phyloP scores from a whole-genome alignment of 306 rosid genomes.

The Glycine latifolia region DNA sequence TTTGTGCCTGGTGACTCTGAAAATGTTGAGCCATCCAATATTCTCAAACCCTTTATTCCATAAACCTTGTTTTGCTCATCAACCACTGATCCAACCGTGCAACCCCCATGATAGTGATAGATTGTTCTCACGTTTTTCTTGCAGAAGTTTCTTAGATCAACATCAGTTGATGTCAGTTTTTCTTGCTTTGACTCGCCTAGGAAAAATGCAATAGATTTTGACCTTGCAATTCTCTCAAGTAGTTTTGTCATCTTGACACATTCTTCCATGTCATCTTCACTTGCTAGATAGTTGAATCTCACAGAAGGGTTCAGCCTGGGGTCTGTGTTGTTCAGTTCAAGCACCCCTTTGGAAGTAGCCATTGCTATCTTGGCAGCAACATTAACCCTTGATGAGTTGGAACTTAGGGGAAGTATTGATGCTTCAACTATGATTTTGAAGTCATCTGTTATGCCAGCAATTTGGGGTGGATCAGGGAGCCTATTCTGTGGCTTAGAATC shows the following conservation, averaged over 20 bases:
- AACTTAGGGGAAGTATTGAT: slow-evolving; percentile 60
- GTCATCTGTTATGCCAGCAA: slow-evolving; percentile 70
- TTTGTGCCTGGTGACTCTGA: slow-evolving; percentile 79
- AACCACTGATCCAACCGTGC: slow-evolving; percentile 65
- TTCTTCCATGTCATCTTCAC: slow-evolving; percentile 54
- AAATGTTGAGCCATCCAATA: slow-evolving; percentile 78
- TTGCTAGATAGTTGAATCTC: slow-evolving; percentile 72
- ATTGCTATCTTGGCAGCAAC: slow-evolving; percentile 71
- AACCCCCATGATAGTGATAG: slow-evolving; percentile 83
- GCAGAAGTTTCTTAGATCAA: slow-evolving; percentile 59
- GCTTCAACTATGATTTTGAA: slow-evolving; percentile 68
- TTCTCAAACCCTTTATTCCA: slow-evolving; percentile 60
- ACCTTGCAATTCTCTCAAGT: slow-evolving; percentile 61
- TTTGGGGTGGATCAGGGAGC: slow-evolving; percentile 72
- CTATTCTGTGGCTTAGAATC: slow-evolving; percentile 61
- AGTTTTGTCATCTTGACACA: slow-evolving; percentile 63
- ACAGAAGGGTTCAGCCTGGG: slow-evolving; percentile 75
- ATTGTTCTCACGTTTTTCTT: slow-evolving; percentile 65
- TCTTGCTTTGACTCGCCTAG: slow-evolving; percentile 52
- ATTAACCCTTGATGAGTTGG: slow-evolving; percentile 59
- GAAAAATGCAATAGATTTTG: slow-evolving; percentile 62
- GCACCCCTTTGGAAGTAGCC: slow-evolving; percentile 66
- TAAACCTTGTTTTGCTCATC: slow-evolving; percentile 62
- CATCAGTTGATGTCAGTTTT: slow-evolving; percentile 42
- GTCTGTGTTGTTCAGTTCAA: slow-evolving; percentile 63